Percentiles rank a stretch among this genome's conserved stretches.
Conservation (phyloP, 257 asterid species). For the Solanum chmielewskii region DNA sequence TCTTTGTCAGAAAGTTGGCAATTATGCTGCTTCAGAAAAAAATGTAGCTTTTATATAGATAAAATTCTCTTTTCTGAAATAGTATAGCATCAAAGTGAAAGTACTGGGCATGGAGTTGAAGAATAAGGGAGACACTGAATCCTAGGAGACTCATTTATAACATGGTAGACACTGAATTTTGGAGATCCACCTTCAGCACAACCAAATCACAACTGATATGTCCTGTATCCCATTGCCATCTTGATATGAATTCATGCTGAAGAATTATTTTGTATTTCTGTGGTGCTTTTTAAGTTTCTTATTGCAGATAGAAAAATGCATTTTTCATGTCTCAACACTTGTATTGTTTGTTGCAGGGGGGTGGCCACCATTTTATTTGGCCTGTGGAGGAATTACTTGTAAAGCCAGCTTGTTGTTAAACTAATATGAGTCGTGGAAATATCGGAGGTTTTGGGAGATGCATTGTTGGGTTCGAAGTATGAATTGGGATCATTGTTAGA, state of each 20-base stretch:
- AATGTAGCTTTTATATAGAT: background rate
- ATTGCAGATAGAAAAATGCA: background rate
- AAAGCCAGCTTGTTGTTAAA: background rate
- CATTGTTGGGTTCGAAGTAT: background rate
- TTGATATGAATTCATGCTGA: background rate
- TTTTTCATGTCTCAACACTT: background rate
- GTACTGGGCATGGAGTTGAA: background rate
- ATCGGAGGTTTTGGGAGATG: background rate
- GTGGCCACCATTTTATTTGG: background rate
- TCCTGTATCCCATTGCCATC: background rate
- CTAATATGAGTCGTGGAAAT: background rate
- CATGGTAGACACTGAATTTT: background rate
- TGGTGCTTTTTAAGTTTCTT: background rate
- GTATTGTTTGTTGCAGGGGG: background rate
- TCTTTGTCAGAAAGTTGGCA: background rate
- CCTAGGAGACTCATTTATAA: background rate
- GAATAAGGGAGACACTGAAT: background rate
- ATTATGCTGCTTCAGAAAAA: background rate
- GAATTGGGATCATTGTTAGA: background rate
- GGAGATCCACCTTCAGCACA: background rate
- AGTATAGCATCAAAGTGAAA: background rate
- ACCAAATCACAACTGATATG: background rate
- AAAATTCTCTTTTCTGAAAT: background rate
- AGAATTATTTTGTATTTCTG: background rate
- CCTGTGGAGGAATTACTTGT: background rate